A percentile compares a stretch with the other conserved stretches of the same genome.
phyloP scores from a whole-genome alignment of 1,284 basidiomycete genomes.

The Ganoderma lingzhi region DNA sequence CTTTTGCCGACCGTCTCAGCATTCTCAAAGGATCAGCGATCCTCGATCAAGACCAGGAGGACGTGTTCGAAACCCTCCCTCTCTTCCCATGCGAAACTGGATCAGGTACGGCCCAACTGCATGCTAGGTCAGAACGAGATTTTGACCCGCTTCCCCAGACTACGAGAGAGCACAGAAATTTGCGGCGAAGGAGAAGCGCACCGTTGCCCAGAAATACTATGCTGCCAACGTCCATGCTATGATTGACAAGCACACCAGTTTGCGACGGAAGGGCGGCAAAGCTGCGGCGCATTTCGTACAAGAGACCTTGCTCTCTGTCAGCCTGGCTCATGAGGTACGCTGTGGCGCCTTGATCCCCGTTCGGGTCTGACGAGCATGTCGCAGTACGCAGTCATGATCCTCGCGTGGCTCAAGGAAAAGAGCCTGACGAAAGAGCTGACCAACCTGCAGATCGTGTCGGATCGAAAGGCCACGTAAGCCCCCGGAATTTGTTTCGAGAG shows the following conservation, averaged over 20 bases:
- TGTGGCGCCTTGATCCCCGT: not conserved
- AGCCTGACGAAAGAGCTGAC: not conserved
- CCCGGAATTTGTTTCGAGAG: too few relatives aligned
- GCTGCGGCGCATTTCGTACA: not conserved
- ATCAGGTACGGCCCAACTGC: not conserved
- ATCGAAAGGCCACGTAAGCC: not conserved
- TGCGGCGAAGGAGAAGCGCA: not conserved
- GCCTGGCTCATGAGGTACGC: not conserved
- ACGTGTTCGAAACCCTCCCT: not conserved
- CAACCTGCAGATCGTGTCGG: not conserved
- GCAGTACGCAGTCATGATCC: not conserved
- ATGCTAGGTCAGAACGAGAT: not conserved
- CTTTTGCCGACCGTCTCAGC: not conserved
- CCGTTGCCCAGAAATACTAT: not conserved
- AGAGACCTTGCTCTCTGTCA: not conserved
- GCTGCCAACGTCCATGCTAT: not conserved
- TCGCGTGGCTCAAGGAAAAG: not conserved
- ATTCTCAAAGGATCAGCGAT: not conserved
- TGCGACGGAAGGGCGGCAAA: not conserved
- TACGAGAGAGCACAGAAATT: not conserved
- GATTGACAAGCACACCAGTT: not conserved
- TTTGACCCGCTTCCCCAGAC: not conserved
- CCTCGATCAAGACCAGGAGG: not conserved
- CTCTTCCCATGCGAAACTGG: not conserved
- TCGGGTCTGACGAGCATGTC: not conserved